These are phyloP conservation scores for Pestalotiopsis sp. DNA, from an alignment of 2,329 filamentous ascomycete genomes.

Conservation along the genomic window DNA sequence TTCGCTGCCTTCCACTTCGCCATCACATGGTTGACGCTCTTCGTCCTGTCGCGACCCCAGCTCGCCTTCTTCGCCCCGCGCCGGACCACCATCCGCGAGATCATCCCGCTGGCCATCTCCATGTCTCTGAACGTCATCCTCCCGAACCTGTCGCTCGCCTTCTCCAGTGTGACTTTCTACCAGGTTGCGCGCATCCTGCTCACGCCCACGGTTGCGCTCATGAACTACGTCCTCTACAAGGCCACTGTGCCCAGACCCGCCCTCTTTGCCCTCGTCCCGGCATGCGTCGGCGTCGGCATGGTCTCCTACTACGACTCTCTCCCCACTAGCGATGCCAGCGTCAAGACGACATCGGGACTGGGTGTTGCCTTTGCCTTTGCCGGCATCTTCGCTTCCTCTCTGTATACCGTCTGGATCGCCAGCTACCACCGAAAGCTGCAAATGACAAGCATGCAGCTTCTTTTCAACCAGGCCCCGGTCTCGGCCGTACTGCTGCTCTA, in stretches of 20 bases:
- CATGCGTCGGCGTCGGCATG: conserved; percentile 66
- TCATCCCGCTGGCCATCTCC: conserved; percentile 66
- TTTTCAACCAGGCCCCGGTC: conserved; percentile 69
- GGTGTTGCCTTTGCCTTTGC: conserved; percentile 67
- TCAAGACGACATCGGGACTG: conserved; percentile 58
- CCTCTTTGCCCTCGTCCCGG: conserved; percentile 58
- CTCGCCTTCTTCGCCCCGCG: conserved; percentile 63
- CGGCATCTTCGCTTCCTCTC: conserved; percentile 66
- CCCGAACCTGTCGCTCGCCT: conserved; percentile 69
- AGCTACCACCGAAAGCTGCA: conserved; percentile 67
- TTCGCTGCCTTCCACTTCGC: conserved; percentile 73
- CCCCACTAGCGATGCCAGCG: conserved; percentile 45
- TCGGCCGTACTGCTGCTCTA: conserved; percentile 66
- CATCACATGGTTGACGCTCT: conserved; percentile 67
- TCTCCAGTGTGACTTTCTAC: conserved; percentile 71
- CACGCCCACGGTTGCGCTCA: conserved; percentile 65
- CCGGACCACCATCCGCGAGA: conserved; percentile 54
- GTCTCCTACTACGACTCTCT: conserved; percentile 72
- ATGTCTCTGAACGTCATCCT: conserved; percentile 73
- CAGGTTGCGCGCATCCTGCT: conserved; percentile 70
- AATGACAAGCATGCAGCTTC: conserved; percentile 70
- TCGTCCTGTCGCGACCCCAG: conserved; percentile 58
- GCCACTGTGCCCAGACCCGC: conserved; percentile 58
- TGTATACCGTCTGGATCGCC: conserved; percentile 72
- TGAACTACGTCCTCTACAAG: conserved; percentile 66